Evolutionary conservation across 768 basidiomycete genomes (phyloP).

Genomic region (Boletus vermiculosoides): DNA sequence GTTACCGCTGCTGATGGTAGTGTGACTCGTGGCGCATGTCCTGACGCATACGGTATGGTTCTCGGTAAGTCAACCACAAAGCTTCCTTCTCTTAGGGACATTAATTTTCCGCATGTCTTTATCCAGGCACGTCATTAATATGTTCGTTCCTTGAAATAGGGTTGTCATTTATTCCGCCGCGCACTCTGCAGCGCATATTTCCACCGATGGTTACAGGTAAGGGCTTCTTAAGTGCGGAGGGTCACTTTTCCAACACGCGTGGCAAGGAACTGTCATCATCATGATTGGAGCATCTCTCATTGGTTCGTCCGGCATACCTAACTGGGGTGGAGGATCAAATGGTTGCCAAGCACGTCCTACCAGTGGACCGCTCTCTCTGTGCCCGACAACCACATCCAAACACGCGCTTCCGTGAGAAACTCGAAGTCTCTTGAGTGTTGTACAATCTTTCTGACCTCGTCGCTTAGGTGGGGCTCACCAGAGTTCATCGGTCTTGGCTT

Average conservation of each 20-base stretch:
- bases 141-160: conserved; percentile 81
- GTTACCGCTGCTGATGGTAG: conserved; percentile 57
- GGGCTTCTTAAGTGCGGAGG: not conserved
- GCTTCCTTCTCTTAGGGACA: not conserved
- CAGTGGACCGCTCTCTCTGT: conserved; percentile 66
- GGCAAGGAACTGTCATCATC: conserved; percentile 68
- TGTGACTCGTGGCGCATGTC: conserved; percentile 59
- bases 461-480: conserved; percentile 70
- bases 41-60: conserved; percentile 77
- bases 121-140: conserved; percentile 67
- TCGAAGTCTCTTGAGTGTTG: not conserved
- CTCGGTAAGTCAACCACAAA: conserved; percentile 45
- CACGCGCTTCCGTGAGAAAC: conserved; percentile 58
- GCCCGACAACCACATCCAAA: conserved; percentile 70
- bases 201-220: conserved; percentile 77
- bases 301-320: conserved; percentile 67
- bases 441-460: not conserved
- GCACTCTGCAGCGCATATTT: conserved; percentile 62
- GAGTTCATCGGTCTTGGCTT: conserved; percentile 88
- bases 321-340: conserved; percentile 87
- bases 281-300: conserved; percentile 79
- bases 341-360: conserved; percentile 60
- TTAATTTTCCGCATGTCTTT: not conserved
- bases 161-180: conserved; percentile 70
- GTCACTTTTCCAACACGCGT: not conserved